Base-by-base conservation (phyloP, 2,329 filamentous ascomycete genomes). In the Mycosphaerella sp. region DNA sequence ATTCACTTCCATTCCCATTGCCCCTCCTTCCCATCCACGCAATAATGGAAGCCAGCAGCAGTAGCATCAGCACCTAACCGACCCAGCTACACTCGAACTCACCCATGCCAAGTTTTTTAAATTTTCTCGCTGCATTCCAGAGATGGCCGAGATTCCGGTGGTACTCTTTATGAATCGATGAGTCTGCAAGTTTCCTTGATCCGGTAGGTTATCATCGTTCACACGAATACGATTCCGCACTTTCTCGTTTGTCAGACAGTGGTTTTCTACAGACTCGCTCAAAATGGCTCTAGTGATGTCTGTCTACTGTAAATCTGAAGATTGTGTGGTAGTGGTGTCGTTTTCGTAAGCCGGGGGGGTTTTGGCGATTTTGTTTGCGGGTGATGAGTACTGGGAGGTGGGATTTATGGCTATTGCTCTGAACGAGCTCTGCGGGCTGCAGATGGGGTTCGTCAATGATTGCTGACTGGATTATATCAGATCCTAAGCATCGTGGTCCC, bases 321-420 rank as follows among this genome's bases (percentile, higher is more conserved):
- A 56, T 57, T 40, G 55, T 57, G 36, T 59, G 55, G 57, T 59
- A 52, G n/a, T n/a, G n/a, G n/a, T n/a, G n/a, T n/a, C n/a, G n/a
- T n/a, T 41, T 53, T 6, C 50, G 56, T 41, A 54, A 46, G n/a
- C n/a, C n/a, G n/a, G n/a, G 35, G 74, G 75, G 57, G 75, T 76
- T 0, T 68, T 79, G 25, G 77, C 77, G 0, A 76, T 74, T 58
- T 77, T 77, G 3, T 70, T 73, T 7, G 74, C 77, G 54, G 57
- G 56, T 50, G 61, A 68, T 65, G 59, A 71, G 0, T 70, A 72
- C 10, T 76, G 75, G 1, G 58, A 73, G 3, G 71, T 71, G 1
- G 75, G 75, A 3, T 69, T 71, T 3, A 65, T 74, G n/a, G n/a
- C n/a, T n/a, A n/a, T n/a, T n/a, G n/a, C n/a, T n/a, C n/a, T n/a